Conservation (phyloP, 2,329 filamentous ascomycete genomes). For the Cyphellophora europaea region DNA sequence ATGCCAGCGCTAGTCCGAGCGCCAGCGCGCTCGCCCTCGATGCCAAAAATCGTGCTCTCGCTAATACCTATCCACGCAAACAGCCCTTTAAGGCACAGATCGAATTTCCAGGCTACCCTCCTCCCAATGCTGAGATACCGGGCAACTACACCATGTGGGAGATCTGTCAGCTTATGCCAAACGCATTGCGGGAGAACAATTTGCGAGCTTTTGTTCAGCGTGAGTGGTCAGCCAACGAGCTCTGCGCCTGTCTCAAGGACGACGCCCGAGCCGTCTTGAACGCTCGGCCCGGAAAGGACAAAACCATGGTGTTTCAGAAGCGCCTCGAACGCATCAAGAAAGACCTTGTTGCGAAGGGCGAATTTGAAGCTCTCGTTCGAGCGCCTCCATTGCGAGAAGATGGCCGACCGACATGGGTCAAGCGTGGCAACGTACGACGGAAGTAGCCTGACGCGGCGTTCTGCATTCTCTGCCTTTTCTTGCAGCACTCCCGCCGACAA, state of each 20-base stretch:
- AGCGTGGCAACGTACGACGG: constrained; percentile 1
- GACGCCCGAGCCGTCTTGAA: neutral
- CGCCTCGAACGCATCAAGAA: constrained; percentile 3
- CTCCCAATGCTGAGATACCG: neutral
- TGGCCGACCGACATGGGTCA: constrained; percentile 1
- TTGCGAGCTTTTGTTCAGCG: constrained; percentile 1
- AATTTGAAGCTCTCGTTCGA: neutral
- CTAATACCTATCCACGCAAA: constrained; percentile 3
- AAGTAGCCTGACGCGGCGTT: neutral
- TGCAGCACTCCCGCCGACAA: too few species aligned
- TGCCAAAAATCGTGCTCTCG: neutral
- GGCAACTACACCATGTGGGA: neutral
- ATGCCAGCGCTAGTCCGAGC: neutral
- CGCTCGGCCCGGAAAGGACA: constrained; percentile 2
- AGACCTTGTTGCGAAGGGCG: constrained; percentile 1
- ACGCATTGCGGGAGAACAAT: neutral
- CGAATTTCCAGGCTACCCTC: constrained; percentile 1
- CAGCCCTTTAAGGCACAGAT: constrained; percentile 2
- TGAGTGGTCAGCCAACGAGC: constrained; percentile 3
- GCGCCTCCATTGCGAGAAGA: neutral
- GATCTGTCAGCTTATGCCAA: constrained; percentile 1
- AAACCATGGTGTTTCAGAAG: constrained; percentile 3
- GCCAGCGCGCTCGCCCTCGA: too few species aligned
- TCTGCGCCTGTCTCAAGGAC: neutral
- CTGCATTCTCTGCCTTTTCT: too few species aligned